phyloP scores from a whole-genome alignment of 257 asterid species.

The Fraxinus anomala region DNA sequence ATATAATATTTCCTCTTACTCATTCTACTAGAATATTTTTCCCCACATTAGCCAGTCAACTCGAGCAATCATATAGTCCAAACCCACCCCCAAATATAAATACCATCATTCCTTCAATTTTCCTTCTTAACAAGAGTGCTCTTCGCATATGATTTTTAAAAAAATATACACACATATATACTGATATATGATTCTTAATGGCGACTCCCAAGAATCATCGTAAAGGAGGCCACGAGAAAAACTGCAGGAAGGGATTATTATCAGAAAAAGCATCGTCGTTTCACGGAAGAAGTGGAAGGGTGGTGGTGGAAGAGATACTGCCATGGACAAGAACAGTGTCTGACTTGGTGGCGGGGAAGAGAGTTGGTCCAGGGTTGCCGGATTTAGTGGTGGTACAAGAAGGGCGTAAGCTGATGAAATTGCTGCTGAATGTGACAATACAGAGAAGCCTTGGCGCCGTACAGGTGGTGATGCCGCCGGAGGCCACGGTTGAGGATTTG shows the following conservation, averaged over 20 bases:
- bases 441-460: constrained; percentile 85
- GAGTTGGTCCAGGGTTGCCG: background rate
- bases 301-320: background rate
- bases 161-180: no score
- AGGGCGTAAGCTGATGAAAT: constrained; percentile 54
- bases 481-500: constrained; percentile 72
- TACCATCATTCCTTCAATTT: background rate
- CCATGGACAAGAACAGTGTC: constrained; percentile 49
- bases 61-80: no score
- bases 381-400: background rate
- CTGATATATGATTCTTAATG: constrained; percentile 24
- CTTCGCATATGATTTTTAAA: no score
- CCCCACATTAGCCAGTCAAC: no score
- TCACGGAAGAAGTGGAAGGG: constrained; percentile 32
- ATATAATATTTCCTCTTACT: no score
- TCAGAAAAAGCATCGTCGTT: constrained; percentile 45
- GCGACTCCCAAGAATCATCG: constrained; percentile 37
- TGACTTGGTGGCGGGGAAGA: constrained; percentile 25
- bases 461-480: constrained; percentile 66
- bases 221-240: constrained; percentile 34
- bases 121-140: background rate
- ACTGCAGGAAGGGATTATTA: constrained; percentile 36
- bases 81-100: no score
- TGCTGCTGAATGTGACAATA: constrained; percentile 72
- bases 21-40: no score